Percentiles rank a stretch among this genome's conserved stretches.
Conservation (phyloP, 148 eudicot genomes). For the Pouteria glomerata region DNA sequence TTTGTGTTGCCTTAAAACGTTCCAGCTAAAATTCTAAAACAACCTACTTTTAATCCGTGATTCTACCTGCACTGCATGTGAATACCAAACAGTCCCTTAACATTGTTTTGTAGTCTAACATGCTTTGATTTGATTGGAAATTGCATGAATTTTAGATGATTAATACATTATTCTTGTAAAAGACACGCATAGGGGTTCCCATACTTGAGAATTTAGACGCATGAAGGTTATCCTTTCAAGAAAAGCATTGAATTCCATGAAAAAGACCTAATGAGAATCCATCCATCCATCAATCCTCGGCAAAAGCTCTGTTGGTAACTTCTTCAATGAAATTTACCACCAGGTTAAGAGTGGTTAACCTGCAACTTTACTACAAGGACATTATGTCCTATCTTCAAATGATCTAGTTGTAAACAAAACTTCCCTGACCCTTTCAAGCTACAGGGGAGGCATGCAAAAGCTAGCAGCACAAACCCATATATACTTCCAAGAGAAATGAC, state of each 20-base stretch:
- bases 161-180: background rate
- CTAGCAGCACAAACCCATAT: too few species aligned
- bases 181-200: too few species aligned
- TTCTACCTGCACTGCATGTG: too few species aligned
- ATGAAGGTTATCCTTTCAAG: background rate
- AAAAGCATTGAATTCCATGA: constrained; percentile 15
- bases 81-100: background rate
- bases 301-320: background rate
- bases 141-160: background rate
- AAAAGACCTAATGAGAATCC: constrained; percentile 1
- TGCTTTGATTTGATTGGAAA: background rate
- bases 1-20: too few species aligned
- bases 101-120: background rate
- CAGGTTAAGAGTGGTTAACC: background rate
- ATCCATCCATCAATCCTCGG: background rate
- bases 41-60: too few species aligned
- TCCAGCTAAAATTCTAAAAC: too few species aligned
- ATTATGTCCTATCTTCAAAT: too few species aligned
- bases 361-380: background rate
- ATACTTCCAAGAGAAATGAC: too few species aligned
- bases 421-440: too few species aligned
- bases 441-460: too few species aligned
- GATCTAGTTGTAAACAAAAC: too few species aligned
- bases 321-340: background rate
- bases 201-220: too few species aligned